These are phyloP conservation scores for Pseudogymnoascus sp. DNA, from an alignment of 2,329 filamentous ascomycete genomes.

Conservation along the genomic window DNA sequence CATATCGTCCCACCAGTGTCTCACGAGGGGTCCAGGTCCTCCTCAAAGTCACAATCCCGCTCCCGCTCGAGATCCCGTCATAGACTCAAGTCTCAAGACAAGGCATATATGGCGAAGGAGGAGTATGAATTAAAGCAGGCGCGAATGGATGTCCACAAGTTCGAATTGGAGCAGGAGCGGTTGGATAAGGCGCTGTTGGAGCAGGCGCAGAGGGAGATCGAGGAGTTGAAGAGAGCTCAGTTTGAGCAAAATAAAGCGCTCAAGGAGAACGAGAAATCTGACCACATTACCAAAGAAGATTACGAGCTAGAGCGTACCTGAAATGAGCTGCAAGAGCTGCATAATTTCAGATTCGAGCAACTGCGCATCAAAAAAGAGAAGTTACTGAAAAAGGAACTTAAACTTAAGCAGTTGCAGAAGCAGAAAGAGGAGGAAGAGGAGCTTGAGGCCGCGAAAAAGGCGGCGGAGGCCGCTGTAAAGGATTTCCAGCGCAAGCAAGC, in stretches of 20 bases:
- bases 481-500: conserved; percentile 38
- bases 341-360: conserved; percentile 38
- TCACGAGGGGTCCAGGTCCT: too few relatives aligned
- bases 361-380: conserved; percentile 39
- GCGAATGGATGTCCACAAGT: too few relatives aligned
- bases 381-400: conserved; percentile 44
- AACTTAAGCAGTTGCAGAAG: conserved; percentile 39
- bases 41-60: too few relatives aligned
- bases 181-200: too few relatives aligned
- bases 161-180: too few relatives aligned
- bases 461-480: conserved; percentile 33
- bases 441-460: too few relatives aligned
- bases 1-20: too few relatives aligned
- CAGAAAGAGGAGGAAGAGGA: conserved; percentile 31
- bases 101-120: conserved; percentile 31
- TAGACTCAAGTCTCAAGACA: too few relatives aligned
- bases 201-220: conserved; percentile 27
- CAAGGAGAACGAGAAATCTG: conserved; percentile 12
- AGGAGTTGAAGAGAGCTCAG: conserved; percentile 29
- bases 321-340: conserved; percentile 39
- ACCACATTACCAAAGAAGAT: conserved; percentile 34
- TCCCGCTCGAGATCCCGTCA: too few relatives aligned
- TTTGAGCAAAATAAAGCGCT: conserved; percentile 36
- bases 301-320: conserved; percentile 39
- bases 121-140: conserved; percentile 36